Base-by-base conservation (phyloP, 345 rosid genomes). In the Gossypium anomalum region DNA sequence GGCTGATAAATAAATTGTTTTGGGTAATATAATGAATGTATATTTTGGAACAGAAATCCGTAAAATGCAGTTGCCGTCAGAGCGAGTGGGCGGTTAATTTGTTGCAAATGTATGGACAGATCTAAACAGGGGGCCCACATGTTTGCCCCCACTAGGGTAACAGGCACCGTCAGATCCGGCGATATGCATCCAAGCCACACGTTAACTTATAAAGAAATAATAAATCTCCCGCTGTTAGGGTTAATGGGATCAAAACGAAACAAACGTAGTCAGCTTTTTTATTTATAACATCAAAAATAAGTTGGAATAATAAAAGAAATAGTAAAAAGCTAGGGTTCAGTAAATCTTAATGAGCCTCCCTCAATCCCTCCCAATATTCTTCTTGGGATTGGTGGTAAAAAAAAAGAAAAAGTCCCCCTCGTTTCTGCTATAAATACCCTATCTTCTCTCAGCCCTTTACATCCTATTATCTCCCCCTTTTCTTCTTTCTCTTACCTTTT, bases 311-410 rank as follows among this genome's bases (percentile, higher is more conserved):
- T 3, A 49, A 29, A 56, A 63, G 19, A 55, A 57, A 38, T 10
- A 15, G 61, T 67, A 51, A 67, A 69, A 72, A 57, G 47, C 77
- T 79, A 86, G 76, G 82, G 79, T 78, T 81, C 80, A 79, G 85
- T 80, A 56, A 75, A 78, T 76, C 75, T 79, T 67, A 78, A 84
- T 78, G 60, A 69, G 73, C 23, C 61, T 52, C 41, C 41, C 41
- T 34, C 41, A 34, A 34, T 34, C 41, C 41, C 41, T 34, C 83
- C 90, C 89, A 86, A 87, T 89, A 93, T 93, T 90, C 95, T 91
- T 87, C 89, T 93, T 78, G 98, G 98, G 98, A 93, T 93, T 91
- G 92, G 80, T 86, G 88, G 84, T 83, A 76, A 81, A 83, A 34
- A 87, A 34, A 87, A 83, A 70, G 75, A 87, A 83, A 71, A 23